Evolutionary conservation across 148 eudicot species (phyloP).

Genomic region (Tetragonia tetragonoides): DNA sequence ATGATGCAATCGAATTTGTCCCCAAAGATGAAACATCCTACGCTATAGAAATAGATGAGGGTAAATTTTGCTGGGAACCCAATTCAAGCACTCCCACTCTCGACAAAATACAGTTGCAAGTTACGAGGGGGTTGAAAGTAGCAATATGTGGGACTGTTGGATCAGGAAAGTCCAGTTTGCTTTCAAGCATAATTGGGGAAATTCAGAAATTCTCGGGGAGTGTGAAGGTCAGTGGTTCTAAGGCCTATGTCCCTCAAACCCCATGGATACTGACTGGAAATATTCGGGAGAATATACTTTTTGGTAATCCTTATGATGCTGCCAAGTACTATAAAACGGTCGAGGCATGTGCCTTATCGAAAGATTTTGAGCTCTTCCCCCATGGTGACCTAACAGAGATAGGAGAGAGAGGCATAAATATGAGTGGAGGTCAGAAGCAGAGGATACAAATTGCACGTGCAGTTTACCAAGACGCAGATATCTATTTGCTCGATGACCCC

Average conservation of each 20-base stretch:
- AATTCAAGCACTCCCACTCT: constrained; percentile 52
- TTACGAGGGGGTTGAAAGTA: constrained; percentile 83
- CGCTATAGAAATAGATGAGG: constrained; percentile 55
- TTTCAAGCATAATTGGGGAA: constrained; percentile 84
- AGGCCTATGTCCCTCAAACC: constrained; percentile 94
- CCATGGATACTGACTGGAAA: constrained; percentile 95
- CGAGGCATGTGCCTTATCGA: constrained; percentile 73
- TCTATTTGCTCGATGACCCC: constrained; percentile 94
- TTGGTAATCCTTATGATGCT: constrained; percentile 70
- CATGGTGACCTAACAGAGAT: constrained; percentile 89
- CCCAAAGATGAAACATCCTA: constrained; percentile 44
- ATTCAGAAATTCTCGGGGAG: constrained; percentile 63
- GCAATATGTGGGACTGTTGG: constrained; percentile 98
- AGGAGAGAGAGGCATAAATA: constrained; percentile 94
- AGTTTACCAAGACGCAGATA: constrained; percentile 88
- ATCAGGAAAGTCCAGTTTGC: constrained; percentile 93
- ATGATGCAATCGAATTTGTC: constrained; percentile 55
- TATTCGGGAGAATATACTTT: constrained; percentile 82
- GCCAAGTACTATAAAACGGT: constrained; percentile 60
- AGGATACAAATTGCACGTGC: constrained; percentile 99
- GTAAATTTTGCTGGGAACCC: constrained; percentile 69
- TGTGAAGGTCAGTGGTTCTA: constrained; percentile 76
- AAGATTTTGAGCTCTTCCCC: constrained; percentile 89
- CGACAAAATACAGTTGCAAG: constrained; percentile 50
- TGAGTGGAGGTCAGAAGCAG: constrained; percentile 89